Percentiles rank a stretch among this genome's conserved stretches.
Conservation (phyloP, 116 monocot genomes). For the Cymodocea nodosa region DNA sequence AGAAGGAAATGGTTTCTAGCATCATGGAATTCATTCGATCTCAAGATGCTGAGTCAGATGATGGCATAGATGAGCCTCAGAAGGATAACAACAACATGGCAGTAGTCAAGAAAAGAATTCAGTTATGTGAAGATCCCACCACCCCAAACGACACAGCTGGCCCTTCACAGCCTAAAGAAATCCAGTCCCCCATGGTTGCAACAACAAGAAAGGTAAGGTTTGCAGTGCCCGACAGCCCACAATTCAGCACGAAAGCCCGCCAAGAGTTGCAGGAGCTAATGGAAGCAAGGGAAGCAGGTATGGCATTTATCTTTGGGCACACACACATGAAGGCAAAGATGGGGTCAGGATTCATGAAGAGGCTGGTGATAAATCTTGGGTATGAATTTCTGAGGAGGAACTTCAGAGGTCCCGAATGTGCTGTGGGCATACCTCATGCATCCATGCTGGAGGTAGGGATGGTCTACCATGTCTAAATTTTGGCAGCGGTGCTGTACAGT, state of each 20-base stretch:
- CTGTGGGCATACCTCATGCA: conserved; percentile 65
- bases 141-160: conserved; percentile 5
- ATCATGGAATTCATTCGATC: conserved; percentile 69
- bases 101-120: conserved; percentile 24
- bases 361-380: conserved; percentile 47
- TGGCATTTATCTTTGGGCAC: conserved; percentile 70
- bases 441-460: conserved; percentile 84
- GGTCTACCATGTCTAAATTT: conserved; percentile 67
- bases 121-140: conserved; percentile 17
- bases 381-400: conserved; percentile 76
- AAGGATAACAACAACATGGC: conserved; percentile 39
- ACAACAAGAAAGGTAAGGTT: conserved; percentile 25
- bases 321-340: conserved; percentile 67
- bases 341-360: conserved; percentile 54
- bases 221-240: conserved; percentile 13
- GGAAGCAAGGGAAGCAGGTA: conserved; percentile 68
- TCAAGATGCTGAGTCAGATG: conserved; percentile 10
- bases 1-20: conserved; percentile 70
- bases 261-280: conserved; percentile 42
- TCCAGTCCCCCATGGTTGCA: background rate
- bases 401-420: conserved; percentile 64
- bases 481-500: too few relatives aligned
- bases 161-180: background rate
- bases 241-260: conserved; percentile 21
- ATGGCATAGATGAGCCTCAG: conserved; percentile 12